phyloP scores from a whole-genome alignment of 2,329 filamentous ascomycete species.

The Geosmithia flava region DNA sequence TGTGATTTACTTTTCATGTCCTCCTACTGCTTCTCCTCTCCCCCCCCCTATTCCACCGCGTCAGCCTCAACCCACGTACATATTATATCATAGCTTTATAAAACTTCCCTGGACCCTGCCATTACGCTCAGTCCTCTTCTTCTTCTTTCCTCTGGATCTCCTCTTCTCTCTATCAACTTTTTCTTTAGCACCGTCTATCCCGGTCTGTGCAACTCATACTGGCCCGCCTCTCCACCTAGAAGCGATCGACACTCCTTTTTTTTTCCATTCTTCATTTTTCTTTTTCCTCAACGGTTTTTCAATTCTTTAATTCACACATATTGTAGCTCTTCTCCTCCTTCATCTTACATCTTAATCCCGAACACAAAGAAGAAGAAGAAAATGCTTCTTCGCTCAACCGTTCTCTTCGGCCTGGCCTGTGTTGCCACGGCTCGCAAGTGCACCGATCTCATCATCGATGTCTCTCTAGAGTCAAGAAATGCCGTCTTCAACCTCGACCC shows the following conservation, averaged over 20 bases:
- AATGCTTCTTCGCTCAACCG: slow-evolving; percentile 1
- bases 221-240: background rate
- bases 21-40: no score
- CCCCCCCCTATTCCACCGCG: no score
- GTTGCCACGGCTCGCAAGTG: slow-evolving; percentile 21
- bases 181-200: background rate
- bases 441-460: slow-evolving; percentile 39
- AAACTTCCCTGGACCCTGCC: no score
- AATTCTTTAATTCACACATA: background rate
- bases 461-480: slow-evolving; percentile 41
- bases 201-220: background rate
- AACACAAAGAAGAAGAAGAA: no score
- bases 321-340: background rate
- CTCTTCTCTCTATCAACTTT: background rate
- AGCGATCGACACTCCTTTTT: background rate
- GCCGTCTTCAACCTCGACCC: slow-evolving; percentile 36
- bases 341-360: background rate
- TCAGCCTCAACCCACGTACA: no score
- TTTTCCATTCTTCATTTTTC: background rate
- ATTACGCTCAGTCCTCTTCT: background rate
- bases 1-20: no score
- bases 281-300: background rate
- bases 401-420: slow-evolving; percentile 2
- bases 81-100: no score
- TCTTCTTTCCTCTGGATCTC: background rate